Percentiles rank a stretch among this genome's conserved stretches.
Conservation (phyloP, 257 asterid genomes). For the Ligustrum vulgare region DNA sequence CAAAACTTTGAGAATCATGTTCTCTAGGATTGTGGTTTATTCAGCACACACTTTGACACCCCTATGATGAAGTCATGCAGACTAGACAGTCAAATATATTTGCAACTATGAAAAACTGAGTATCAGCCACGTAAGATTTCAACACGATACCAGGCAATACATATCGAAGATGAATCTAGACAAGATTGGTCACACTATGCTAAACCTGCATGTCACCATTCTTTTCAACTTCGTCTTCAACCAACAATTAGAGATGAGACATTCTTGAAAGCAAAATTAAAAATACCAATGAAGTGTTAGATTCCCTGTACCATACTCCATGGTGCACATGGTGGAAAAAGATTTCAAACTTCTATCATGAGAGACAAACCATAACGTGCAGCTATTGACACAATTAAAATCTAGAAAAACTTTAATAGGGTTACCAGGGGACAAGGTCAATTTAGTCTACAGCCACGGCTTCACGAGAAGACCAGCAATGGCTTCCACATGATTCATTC, state of each 20-base stretch:
- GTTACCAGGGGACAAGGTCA: conserved; percentile 3
- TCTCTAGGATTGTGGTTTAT: too few relatives aligned
- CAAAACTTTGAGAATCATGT: too few relatives aligned
- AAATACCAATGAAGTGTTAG: background rate
- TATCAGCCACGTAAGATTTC: background rate
- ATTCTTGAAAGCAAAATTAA: background rate
- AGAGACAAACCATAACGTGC: background rate
- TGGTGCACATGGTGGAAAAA: background rate
- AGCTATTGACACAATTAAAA: conserved; percentile 1
- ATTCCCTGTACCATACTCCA: conserved; percentile 13
- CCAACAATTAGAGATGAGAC: background rate
- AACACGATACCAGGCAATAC: background rate
- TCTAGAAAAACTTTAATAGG: background rate
- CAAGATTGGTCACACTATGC: background rate
- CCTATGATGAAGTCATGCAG: too few relatives aligned
- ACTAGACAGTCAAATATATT: too few relatives aligned
- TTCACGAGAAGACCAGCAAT: background rate
- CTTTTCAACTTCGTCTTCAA: background rate
- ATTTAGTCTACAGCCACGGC: background rate
- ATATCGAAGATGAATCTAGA: background rate
- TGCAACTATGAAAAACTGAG: too few relatives aligned
- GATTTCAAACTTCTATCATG: background rate
- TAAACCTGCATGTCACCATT: background rate
- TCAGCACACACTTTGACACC: too few relatives aligned
- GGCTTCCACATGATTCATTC: background rate